These are phyloP conservation scores for Sechiopsis laciniata DNA, from an alignment of 306 rosid species.

Conservation along the genomic window DNA sequence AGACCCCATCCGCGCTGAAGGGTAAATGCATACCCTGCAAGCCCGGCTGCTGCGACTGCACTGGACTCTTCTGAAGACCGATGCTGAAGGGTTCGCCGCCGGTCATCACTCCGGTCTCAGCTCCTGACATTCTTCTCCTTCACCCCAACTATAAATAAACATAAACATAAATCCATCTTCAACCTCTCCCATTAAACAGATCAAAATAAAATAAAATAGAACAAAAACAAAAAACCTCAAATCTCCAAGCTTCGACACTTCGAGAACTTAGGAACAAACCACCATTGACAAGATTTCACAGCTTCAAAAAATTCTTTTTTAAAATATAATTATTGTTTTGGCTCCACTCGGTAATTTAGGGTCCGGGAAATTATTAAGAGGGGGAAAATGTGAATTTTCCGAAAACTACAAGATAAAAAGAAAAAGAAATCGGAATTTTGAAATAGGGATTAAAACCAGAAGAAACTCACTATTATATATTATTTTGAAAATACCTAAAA, in stretches of 20 bases:
- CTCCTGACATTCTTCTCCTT: conserved; percentile 35
- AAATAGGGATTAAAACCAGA: not conserved
- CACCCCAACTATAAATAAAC: not conserved
- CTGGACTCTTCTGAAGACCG: not conserved
- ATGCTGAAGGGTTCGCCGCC: conserved; percentile 12
- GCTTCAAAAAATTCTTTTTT: not conserved
- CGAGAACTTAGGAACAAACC: not conserved
- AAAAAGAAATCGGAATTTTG: not conserved
- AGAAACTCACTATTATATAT: conserved; percentile 12
- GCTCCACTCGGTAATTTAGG: conserved; percentile 15
- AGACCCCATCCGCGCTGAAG: conserved; percentile 18
- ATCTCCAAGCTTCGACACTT: not conserved
- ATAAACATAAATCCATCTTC: not conserved
- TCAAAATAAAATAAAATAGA: too few species aligned
- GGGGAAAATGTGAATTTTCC: not conserved
- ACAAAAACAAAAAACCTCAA: not conserved
- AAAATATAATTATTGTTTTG: not conserved
- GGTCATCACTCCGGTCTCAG: conserved; percentile 37
- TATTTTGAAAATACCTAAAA: conserved; percentile 7
- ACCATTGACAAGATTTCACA: not conserved
- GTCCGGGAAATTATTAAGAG: not conserved
- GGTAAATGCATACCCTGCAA: conserved; percentile 27
- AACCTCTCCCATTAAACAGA: conserved; percentile 15
- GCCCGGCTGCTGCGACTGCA: not conserved
- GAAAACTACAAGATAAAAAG: not conserved